Evolutionary conservation across 106 monocot genomes (phyloP).

Genomic region (Chionographis japonica): DNA sequence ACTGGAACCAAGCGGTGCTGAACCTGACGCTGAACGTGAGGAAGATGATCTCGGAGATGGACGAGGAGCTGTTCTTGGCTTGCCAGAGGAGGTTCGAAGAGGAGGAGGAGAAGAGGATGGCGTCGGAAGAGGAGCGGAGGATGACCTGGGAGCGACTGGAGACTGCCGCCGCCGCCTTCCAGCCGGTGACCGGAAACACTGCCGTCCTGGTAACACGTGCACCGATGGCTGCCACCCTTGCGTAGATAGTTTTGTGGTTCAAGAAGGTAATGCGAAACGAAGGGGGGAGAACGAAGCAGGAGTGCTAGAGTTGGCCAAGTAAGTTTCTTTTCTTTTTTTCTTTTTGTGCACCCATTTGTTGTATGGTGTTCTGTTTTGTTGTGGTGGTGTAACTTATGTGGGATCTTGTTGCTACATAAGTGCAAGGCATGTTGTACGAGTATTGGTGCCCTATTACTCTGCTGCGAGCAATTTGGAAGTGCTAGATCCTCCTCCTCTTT

Average conservation of each 20-base stretch:
- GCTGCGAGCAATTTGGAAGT: no score
- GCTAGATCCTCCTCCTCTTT: no score
- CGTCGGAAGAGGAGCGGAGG: conserved; percentile 44
- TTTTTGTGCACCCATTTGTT: not conserved
- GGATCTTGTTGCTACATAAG: not conserved
- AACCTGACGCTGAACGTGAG: conserved; percentile 69
- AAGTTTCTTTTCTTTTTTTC: not conserved
- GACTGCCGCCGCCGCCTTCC: conserved; percentile 43
- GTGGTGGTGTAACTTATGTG: conserved; percentile 4
- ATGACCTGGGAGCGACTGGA: conserved; percentile 64
- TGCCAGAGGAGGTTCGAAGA: conserved; percentile 56
- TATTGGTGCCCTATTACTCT: not conserved
- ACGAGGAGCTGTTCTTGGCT: conserved; percentile 57
- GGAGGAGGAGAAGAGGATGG: conserved; percentile 44
- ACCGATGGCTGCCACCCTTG: conserved; percentile 15
- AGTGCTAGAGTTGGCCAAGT: not conserved
- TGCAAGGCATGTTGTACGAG: not conserved
- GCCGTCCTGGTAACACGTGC: conserved; percentile 68
- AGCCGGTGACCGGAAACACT: conserved; percentile 75
- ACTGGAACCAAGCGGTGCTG: conserved; percentile 83
- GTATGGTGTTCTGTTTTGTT: not conserved
- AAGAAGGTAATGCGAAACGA: no score
- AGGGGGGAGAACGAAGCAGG: not conserved
- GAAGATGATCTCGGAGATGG: conserved; percentile 87
- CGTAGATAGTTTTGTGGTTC: not conserved